Evolutionary conservation across 2,329 filamentous ascomycete genomes (phyloP), one percentile per base, ranked within the genome.

Genomic region (Rutstroemia sp.): DNA sequence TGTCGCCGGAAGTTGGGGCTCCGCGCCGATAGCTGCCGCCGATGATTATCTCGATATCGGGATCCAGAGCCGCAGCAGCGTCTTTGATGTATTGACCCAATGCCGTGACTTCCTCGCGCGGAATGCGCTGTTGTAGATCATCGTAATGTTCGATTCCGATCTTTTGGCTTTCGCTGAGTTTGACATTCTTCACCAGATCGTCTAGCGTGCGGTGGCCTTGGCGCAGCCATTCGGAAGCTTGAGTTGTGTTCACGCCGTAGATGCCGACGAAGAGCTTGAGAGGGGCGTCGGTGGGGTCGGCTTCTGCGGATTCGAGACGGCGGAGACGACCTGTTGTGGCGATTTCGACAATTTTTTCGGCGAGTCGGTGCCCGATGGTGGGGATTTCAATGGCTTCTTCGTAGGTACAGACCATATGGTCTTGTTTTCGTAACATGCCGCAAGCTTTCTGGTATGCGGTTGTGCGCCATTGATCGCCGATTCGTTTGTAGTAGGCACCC

Each of bases 271-370:
- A 96, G 0, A 81, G 70, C 57, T 85, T 81, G 1, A 95, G 72
- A 0, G 82, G 72, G 16, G 77, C 72, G 61, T 90, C 83, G n/a
- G 78, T 75, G 0, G 86, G 81, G 48, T 95, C 87, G 3, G 77
- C 71, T 54, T 80, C 79, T 0, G 87, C 82, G 63, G 85, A 82
- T 37, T 95, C 87, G 0, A 96, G 77, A 39, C 86, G 80, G 44
- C 80, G 80, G 0, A 96, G 79, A 25, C 78, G 77, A 65, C 90
- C 80, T 0, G 90, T 96, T 41, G 78, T 77, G 2, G 83, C 88
- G 45, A 96, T 95, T 68, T 96, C 92, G 65, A 94, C 89, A 61
- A 97, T 94, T 70, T 96, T 96, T 25, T 80, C 76, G 0, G 91
- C 91, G 1, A 96, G 74, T 1, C 88, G 80, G 10, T 76, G 65